Evolutionary conservation across 768 basidiomycete species (phyloP).

Genomic region (Tylopilus sp.): DNA sequence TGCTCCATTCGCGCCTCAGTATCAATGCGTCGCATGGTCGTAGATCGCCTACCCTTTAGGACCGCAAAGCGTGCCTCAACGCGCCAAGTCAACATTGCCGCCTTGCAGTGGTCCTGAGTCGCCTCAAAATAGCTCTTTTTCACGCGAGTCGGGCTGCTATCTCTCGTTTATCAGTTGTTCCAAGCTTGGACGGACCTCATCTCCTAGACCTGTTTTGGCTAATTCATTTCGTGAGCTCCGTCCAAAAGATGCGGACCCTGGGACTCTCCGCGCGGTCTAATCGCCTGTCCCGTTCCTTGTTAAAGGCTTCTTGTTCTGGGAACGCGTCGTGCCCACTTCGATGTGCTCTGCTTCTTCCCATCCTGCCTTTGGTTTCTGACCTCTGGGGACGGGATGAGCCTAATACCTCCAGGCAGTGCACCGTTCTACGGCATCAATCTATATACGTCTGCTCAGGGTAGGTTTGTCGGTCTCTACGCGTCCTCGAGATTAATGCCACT

Average conservation of each 20-base stretch:
- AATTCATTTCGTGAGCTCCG: conserved; percentile 5
- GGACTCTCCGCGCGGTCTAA: neutral
- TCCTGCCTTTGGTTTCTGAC: conserved; percentile 1
- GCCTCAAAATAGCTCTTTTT: neutral
- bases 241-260: conserved; percentile 6
- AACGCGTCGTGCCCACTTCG: neutral
- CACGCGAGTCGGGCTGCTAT: neutral
- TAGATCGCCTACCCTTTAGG: neutral
- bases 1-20: neutral
- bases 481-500: conserved; percentile 2
- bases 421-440: conserved; percentile 1
- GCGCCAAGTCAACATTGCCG: too few species aligned
- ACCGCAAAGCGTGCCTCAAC: neutral
- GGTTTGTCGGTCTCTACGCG: neutral
- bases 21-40: neutral
- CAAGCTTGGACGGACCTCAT: too few species aligned
- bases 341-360: neutral
- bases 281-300: neutral
- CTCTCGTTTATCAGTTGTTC: neutral
- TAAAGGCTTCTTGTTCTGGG: conserved; percentile 12
- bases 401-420: conserved; percentile 11
- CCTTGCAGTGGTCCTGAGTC: neutral
- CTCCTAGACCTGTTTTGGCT: conserved; percentile 10
- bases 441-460: conserved; percentile 25
- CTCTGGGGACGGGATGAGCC: conserved; percentile 20